Evolutionary conservation across 176 grass and related monocot species (phyloP), one percentile per base, ranked within the genome.

Genomic region (Microstegium vimineum): DNA sequence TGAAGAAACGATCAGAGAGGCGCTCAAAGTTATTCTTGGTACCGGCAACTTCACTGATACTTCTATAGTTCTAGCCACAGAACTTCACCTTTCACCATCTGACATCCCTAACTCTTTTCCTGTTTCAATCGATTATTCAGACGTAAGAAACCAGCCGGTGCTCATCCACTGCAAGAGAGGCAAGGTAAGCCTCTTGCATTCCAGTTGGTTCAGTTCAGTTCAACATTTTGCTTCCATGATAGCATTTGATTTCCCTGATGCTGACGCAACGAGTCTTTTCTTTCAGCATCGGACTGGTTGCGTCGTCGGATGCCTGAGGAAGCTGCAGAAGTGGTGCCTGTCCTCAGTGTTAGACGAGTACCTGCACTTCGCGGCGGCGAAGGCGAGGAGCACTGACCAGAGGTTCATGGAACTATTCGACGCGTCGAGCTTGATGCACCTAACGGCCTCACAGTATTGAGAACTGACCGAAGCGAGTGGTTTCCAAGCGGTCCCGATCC

Each of bases 81-180:
- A 71, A 49, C 25, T 65, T 17, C 38, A 66, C 11, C 4, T 33
- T 47, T 64, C 66, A 30, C 26, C 8, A 5, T 28, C 36, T 22
- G 17, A 59, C 20, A 41, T 25, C 11, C 82, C 78, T 79, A 47
- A 81, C 51, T 35, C 22, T 16, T 59, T 1, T 27, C 60, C 76
- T 60, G 10, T 56, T 81, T 79, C 40, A 51, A 80, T 34, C 6
- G 42, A 45, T 5, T 9, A 81, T 84, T 27, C 83, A 98, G 95
- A 98, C 46, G 84, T 68, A 25, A 75, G 72, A 86, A 98, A 98
- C 47, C 95, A 91, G 33, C 95, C 95, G 1, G 82, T 95, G 80
- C 95, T 98, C 69, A 93, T 98, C 27, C 92, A 98, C 66, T 98
- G 95, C 82, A 98, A 83, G 72, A 89, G 95, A 86, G 95, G 95